Conservation (phyloP, 2,329 filamentous ascomycete species). For the Colletotrichum salicis region DNA sequence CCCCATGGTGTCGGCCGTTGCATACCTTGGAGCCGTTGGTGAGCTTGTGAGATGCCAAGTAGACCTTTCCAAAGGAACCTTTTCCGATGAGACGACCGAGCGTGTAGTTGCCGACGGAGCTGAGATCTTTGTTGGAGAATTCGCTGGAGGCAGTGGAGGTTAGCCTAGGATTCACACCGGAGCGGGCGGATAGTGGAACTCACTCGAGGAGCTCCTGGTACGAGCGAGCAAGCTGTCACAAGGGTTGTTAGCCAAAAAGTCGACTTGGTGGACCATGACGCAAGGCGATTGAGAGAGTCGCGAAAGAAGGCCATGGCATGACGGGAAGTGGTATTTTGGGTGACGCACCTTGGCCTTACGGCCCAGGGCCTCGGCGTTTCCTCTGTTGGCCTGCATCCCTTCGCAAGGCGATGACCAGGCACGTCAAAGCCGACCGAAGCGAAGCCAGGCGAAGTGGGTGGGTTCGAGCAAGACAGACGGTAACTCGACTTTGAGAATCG, state of each 20-base stretch:
- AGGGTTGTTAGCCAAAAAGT: not conserved
- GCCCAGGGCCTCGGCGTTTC: slow-evolving; percentile 67
- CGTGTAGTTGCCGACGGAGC: slow-evolving; percentile 93
- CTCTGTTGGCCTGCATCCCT: slow-evolving; percentile 65
- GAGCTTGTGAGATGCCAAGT: slow-evolving; percentile 94
- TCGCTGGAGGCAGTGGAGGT: slow-evolving; percentile 68
- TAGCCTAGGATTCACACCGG: not conserved
- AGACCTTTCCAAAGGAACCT: slow-evolving; percentile 98
- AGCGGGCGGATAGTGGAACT: slow-evolving; percentile 48
- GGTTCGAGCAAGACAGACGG: not conserved
- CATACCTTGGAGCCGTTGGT: slow-evolving; percentile 96
- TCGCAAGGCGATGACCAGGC: slow-evolving; percentile 37
- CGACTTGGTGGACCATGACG: not conserved
- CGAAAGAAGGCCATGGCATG: not conserved
- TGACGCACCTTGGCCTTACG: slow-evolving; percentile 69
- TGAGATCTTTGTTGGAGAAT: slow-evolving; percentile 91
- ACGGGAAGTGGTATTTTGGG: not conserved
- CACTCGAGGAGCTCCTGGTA: slow-evolving; percentile 97
- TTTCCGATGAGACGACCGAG: slow-evolving; percentile 94
- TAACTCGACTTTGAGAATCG: not conserved
- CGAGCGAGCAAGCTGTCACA: slow-evolving; percentile 84
- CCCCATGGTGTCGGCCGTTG: not conserved
- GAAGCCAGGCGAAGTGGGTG: slow-evolving; percentile 13
- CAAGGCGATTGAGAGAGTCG: slow-evolving; percentile 3
- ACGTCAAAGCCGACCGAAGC: slow-evolving; percentile 32